These are phyloP conservation scores for Starmerella apis DNA, from an alignment of 805 yeast species.

Conservation along the genomic window DNA sequence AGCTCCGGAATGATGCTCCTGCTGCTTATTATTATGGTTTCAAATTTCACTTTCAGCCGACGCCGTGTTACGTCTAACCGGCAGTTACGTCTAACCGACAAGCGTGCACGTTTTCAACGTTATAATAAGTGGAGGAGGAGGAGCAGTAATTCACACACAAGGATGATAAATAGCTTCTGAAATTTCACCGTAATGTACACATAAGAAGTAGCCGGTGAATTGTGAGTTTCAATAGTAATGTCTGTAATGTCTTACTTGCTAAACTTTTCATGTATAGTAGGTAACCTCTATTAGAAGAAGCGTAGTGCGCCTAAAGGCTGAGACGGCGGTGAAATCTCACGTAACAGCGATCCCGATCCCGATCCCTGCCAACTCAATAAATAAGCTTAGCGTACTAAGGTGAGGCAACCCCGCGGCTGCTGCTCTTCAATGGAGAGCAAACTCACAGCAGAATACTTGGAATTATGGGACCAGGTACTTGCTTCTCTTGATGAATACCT, in stretches of 20 bases:
- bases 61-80: not conserved
- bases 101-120: not conserved
- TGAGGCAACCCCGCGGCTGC: not conserved
- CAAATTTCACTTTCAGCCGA: not conserved
- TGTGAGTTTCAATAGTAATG: too few species aligned
- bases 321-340: not conserved
- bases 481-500: slow-evolving; percentile 5
- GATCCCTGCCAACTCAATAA: too few species aligned
- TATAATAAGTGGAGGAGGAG: too few species aligned
- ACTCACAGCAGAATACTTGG: slow-evolving; percentile 15
- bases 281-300: too few species aligned
- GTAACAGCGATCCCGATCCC: not conserved
- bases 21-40: not conserved
- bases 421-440: not conserved
- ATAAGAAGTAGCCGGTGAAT: too few species aligned
- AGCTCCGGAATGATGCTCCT: not conserved
- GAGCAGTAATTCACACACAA: too few species aligned
- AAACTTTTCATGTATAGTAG: too few species aligned
- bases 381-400: too few species aligned
- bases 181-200: too few species aligned
- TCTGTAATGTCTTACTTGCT: too few species aligned
- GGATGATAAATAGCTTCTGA: too few species aligned
- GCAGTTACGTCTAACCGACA: not conserved
- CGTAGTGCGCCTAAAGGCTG: too few species aligned
- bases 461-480: slow-evolving; percentile 13